These are phyloP conservation scores for Tricladium varicosporioides DNA, from an alignment of 2,329 filamentous ascomycete genomes.

Conservation along the genomic window DNA sequence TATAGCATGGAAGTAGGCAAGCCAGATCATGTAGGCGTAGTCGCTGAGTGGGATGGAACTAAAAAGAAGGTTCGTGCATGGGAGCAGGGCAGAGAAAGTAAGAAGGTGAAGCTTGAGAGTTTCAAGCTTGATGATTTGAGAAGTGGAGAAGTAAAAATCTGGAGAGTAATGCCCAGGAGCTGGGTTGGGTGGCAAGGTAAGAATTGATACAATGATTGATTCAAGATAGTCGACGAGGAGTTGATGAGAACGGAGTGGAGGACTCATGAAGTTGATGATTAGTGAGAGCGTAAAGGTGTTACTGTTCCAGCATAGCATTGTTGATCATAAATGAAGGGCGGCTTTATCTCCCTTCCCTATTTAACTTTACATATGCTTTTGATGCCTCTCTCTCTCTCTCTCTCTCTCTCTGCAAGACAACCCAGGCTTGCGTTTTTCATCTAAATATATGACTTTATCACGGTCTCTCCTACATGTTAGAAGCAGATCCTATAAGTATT, in stretches of 20 bases:
- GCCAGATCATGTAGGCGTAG: slow-evolving; percentile 81
- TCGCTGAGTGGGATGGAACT: slow-evolving; percentile 95
- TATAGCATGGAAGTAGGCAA: slow-evolving; percentile 87
- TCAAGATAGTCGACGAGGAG: neutral
- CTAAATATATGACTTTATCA: no score
- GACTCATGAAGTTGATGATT: neutral
- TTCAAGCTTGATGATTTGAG: slow-evolving; percentile 90
- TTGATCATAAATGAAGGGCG: neutral
- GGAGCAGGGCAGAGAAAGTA: slow-evolving; percentile 92
- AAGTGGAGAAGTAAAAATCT: slow-evolving; percentile 94
- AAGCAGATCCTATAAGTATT: no score
- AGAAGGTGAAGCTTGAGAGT: slow-evolving; percentile 91
- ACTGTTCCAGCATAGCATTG: neutral
- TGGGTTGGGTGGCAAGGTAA: slow-evolving; percentile 86
- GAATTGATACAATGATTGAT: slow-evolving; percentile 40
- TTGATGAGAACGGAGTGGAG: neutral
- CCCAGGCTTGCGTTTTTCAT: no score
- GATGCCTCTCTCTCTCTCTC: no score
- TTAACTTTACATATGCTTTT: no score
- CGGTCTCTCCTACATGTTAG: no score
- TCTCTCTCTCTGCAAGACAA: no score
- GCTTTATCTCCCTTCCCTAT: neutral
- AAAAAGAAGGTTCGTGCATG: slow-evolving; percentile 96
- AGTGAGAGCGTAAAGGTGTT: neutral
- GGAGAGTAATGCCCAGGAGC: slow-evolving; percentile 86